Evolutionary conservation across 106 monocot genomes (phyloP).

Genomic region (Apostasia ramifera): DNA sequence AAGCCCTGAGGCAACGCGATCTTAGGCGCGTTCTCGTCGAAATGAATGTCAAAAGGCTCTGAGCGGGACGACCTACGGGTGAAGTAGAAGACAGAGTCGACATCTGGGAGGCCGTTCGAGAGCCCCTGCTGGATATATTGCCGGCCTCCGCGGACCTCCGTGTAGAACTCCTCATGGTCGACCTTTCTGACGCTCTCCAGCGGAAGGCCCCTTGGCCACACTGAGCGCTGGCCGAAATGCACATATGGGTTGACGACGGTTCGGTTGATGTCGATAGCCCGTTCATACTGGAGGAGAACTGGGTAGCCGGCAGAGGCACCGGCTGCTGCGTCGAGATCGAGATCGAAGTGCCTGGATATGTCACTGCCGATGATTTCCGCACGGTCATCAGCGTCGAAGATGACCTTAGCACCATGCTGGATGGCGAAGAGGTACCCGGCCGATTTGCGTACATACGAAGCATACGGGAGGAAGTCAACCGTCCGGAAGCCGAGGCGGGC

Average conservation of each 20-base stretch:
- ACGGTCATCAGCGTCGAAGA: constrained; percentile 53
- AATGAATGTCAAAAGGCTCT: constrained; percentile 34
- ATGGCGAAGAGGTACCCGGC: constrained; percentile 56
- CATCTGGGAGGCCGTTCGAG: constrained; percentile 51
- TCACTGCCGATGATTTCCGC: constrained; percentile 33
- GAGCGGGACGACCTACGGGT: constrained; percentile 30
- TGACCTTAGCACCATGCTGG: constrained; percentile 42
- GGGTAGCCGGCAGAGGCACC: constrained; percentile 6
- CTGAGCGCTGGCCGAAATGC: constrained; percentile 58
- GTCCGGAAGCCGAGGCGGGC: constrained; percentile 35
- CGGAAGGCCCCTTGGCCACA: constrained; percentile 52
- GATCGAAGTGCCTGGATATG: constrained; percentile 26
- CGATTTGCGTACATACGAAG: constrained; percentile 22
- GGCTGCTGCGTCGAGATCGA: constrained; percentile 18
- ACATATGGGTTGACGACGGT: constrained; percentile 51
- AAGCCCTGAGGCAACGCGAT: constrained; percentile 16
- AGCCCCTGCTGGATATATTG: constrained; percentile 61
- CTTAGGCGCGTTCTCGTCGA: constrained; percentile 36
- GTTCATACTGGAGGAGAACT: constrained; percentile 40
- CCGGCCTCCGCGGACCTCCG: constrained; percentile 36
- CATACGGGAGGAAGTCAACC: constrained; percentile 20
- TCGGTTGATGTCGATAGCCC: constrained; percentile 26
- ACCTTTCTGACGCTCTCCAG: constrained; percentile 39
- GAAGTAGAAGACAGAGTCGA: constrained; percentile 57
- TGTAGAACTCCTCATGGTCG: constrained; percentile 40